Evolutionary conservation across 2,329 filamentous ascomycete species (phyloP), one percentile per base, ranked within the genome.

Genomic region (Aspergillus bombycis): DNA sequence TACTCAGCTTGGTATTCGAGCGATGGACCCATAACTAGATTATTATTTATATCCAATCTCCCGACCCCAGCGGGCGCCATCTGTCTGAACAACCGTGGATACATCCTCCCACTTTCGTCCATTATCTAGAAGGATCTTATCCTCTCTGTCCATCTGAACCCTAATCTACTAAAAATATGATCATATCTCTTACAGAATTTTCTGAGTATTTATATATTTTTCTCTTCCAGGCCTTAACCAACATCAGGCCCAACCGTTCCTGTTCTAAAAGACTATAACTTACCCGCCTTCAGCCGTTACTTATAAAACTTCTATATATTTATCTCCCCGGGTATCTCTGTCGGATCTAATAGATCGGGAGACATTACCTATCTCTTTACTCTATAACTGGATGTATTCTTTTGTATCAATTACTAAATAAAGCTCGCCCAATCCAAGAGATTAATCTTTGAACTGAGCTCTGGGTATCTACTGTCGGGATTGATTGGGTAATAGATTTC

Each of bases 161-260:
- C 21, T 14, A 43, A 64, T 61, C 36, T 64, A 16, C 46, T 61
- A 23, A 19, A 64, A 36, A 61, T 58, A 55, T 1, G n/a, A 54
- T 58, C 5, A 36, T 54, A 64, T 26, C 32, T 61, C 58, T 52
- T 61, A 54, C 53, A 61, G 16, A 16, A 64, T 50, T 46, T 64
- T 46, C 54, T 19, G 26, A n/a, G 62, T 38, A 58, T 58, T 61
- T 55, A 56, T 26, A 64, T 66, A 62, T 36, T 36, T 57, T 38
- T 56, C 54, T 56, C 26, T 55, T 62, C 61, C 61, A 62, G 45
- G 61, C 61, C 56, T 50, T 62, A 26, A 62, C 26, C 46, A 58
- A 48, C 5, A 62, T 53, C 23, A 38, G 61, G 21, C 61, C 55
- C 38, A 62, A 54, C 19, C 32, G 16, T 30, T 46, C 48, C 32